Base-by-base conservation (phyloP, 306 rosid species). In the apple (Malus domestica) region DNA sequence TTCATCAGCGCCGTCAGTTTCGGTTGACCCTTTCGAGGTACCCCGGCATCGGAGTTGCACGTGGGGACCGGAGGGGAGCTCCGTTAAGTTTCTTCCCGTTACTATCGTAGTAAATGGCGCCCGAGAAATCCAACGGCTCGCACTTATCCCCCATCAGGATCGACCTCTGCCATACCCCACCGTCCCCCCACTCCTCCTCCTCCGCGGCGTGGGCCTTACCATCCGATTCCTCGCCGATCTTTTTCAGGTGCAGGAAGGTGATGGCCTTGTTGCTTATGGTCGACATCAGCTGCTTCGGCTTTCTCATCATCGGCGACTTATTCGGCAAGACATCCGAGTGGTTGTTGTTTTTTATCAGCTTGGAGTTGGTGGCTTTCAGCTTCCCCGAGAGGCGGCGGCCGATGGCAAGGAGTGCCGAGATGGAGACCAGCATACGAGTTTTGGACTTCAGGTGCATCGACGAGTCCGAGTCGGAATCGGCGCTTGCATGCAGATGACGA, bases 91-190 rank as follows among this genome's bases (percentile, higher is more conserved):
- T 93, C 60, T 78, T 84, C 5, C 99, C 97, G 70, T 78, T 29
- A 35, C 68, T 70, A 30, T 95, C 97, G 69, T 95, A 92, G 61
- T 82, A 89, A 73, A 95, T 92, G 0, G 51, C 93, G 33, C 97
- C 99, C 1, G 97, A 88, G 80, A 87, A 96, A 85, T 90, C 85
- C 82, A 92, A 83, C 80, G 97, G 99, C 75, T 88, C 88, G 6
- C 98, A 92, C 81, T 96, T 96, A 40, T 87, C 97, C 0, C 99
- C 99, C 98, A 92, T 90, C 79, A 90, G 18, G 51, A 90, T 96
- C 78, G 90, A 74, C 82, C 84, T 81, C 87, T 96, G 98, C 99
- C 99, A 96, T 9, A 96, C 95, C 27, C 98, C 98, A 1, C 95
- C 98, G 80, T 89, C 79, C 35, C 95, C 97, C 90, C 90, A 90